Percentiles rank a stretch among this genome's conserved stretches.
phyloP scores from a whole-genome alignment of 805 yeast genomes.

The Grigorovia yakushimaensis region DNA sequence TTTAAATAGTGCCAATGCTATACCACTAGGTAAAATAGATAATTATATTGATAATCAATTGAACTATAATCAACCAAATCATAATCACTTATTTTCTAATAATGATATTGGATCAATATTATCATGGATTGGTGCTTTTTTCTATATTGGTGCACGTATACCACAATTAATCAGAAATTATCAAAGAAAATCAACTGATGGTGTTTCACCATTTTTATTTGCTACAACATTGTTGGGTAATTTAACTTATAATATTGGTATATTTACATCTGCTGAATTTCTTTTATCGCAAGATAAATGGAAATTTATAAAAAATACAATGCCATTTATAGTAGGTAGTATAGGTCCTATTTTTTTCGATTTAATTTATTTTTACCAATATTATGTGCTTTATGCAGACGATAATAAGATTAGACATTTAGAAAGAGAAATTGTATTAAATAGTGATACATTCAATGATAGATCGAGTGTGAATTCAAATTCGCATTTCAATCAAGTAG shows the following conservation, averaged over 20 bases:
- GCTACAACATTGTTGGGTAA: conserved; percentile 74
- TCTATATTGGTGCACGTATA: conserved; percentile 68
- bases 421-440: conserved; percentile 11
- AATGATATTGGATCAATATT: conserved; percentile 35
- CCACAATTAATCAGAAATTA: conserved; percentile 81
- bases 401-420: conserved; percentile 22
- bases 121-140: conserved; percentile 73
- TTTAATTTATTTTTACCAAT: conserved; percentile 55
- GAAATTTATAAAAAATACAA: conserved; percentile 52
- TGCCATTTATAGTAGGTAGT: conserved; percentile 79
- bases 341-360: conserved; percentile 81
- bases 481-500: too few species aligned
- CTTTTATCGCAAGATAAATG: conserved; percentile 28
- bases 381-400: conserved; percentile 26
- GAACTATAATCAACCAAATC: not conserved
- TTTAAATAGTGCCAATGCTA: conserved; percentile 2
- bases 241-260: conserved; percentile 63
- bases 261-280: conserved; percentile 54
- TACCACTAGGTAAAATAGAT: not conserved
- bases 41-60: not conserved
- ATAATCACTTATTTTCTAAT: not conserved
- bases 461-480: not conserved
- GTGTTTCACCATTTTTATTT: conserved; percentile 73
- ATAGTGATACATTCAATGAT: not conserved
- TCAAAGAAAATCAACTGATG: conserved; percentile 72